Evolutionary conservation across 2,329 filamentous ascomycete species (phyloP).

Genomic region (Calonectria leucothoes): DNA sequence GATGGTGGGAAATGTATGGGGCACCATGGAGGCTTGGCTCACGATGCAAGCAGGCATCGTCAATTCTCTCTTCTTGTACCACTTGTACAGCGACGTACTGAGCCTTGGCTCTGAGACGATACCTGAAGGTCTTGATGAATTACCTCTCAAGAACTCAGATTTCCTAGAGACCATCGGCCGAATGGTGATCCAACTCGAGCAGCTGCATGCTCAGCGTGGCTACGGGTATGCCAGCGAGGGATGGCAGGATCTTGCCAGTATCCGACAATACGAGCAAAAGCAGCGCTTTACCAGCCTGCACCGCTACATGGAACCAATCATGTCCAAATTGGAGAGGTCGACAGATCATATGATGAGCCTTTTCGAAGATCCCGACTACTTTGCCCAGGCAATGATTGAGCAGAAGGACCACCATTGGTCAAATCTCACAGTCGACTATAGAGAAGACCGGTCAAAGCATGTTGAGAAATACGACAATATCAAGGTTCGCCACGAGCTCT

Average conservation of each 20-base stretch:
- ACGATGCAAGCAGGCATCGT: constrained; percentile 30
- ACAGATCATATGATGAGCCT: constrained; percentile 28
- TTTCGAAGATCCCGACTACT: constrained; percentile 36
- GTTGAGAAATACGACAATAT: constrained; percentile 14
- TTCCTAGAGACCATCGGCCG: background rate
- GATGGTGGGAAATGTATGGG: background rate
- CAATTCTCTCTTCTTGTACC: constrained; percentile 28
- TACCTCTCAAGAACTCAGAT: background rate
- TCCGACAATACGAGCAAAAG: constrained; percentile 29
- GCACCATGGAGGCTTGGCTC: constrained; percentile 31
- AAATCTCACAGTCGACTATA: constrained; percentile 26
- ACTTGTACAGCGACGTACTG: constrained; percentile 16
- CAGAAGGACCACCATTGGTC: constrained; percentile 38
- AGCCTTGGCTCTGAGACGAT: background rate
- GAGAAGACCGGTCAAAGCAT: background rate
- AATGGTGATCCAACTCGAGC: background rate
- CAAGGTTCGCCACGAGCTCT: constrained; percentile 17
- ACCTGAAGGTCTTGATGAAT: background rate
- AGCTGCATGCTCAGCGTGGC: background rate
- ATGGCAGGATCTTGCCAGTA: constrained; percentile 25
- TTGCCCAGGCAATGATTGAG: constrained; percentile 25
- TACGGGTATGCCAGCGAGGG: background rate
- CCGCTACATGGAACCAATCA: constrained; percentile 13
- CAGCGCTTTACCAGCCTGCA: background rate
- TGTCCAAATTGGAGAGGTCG: constrained; percentile 18